Evolutionary conservation across 169 alveolate species (phyloP), one percentile per base, ranked within the genome.

Genomic region (Cardiosporidium cionae): DNA sequence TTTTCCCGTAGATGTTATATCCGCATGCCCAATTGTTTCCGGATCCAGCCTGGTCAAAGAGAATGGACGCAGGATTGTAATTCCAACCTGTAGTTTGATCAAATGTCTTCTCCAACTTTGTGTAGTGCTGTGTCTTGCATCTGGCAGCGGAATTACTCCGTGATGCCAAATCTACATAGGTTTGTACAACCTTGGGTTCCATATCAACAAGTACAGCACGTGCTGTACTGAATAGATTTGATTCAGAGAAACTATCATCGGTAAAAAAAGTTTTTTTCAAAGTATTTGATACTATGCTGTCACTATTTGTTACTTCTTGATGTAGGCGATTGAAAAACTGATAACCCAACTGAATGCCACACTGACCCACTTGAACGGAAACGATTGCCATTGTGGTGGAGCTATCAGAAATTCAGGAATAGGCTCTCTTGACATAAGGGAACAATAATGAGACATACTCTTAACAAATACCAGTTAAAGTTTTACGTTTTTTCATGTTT

Each of bases 21-120:
- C 72, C 72, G 44, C 25, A 7, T 9, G 54, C 72, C 72, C 72
- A 65, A 6, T 65, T 65, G 72, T 65, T 65, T 28, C 67, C 72
- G 7, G 54, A 3, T 28, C 72, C 72, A 31, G 44, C 33, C 7
- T 29, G 72, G 6, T 65, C 29, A 29, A 28, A 32, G 3, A 65
- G 3, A 3, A 63, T 3, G 6, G 44, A 25, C 23, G 6, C 3
- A 63, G 44, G 54, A 28, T 29, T 6, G 54, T 65, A 65, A 28
- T 33, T 28, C 72, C 72, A 65, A 9, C 69, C 16, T 9, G 22
- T 9, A 16, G 64, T 63, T n/a, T n/a, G n/a, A n/a, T n/a, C n/a
- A n/a, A n/a, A n/a, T n/a, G n/a, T n/a, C n/a, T n/a, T n/a, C n/a
- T n/a, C n/a, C n/a, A n/a, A n/a, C n/a, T n/a, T n/a, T n/a, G n/a